Evolutionary conservation across 306 rosid genomes (phyloP).

Genomic region (Rosa multiflora): DNA sequence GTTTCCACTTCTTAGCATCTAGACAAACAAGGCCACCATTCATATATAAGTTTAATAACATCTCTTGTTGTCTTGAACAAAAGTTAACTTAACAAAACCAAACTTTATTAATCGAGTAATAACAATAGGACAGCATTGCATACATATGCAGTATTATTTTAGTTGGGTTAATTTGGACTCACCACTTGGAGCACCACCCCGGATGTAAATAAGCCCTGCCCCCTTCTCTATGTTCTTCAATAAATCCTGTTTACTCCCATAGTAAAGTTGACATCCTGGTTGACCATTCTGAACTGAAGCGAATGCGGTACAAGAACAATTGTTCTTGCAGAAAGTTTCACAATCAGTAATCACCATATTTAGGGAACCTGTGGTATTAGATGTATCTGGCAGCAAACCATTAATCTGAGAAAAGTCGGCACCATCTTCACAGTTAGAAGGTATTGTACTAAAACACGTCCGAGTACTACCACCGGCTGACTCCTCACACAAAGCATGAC

Average conservation of each 20-base stretch:
- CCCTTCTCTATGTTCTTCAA: slow-evolving; percentile 4
- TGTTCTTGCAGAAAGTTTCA: slow-evolving; percentile 12
- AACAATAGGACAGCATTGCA: not conserved
- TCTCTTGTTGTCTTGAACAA: too few species aligned
- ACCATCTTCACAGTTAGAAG: not conserved
- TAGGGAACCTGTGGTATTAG: not conserved
- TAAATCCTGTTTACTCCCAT: not conserved
- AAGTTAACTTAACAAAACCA: not conserved
- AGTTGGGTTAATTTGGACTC: not conserved
- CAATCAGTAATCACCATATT: slow-evolving; percentile 5
- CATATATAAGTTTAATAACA: not conserved
- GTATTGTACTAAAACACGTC: not conserved
- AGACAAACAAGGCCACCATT: not conserved
- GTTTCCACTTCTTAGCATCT: slow-evolving; percentile 8
- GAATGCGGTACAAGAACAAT: slow-evolving; percentile 23
- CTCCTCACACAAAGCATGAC: slow-evolving; percentile 10
- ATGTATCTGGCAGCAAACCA: slow-evolving; percentile 8
- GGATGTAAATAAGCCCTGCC: not conserved
- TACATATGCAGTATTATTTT: not conserved
- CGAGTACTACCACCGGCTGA: not conserved
- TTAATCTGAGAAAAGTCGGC: slow-evolving; percentile 11
- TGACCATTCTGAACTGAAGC: not conserved
- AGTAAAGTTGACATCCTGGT: slow-evolving; percentile 8
- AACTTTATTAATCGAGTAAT: not conserved
- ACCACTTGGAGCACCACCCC: slow-evolving; percentile 6